phyloP scores from a whole-genome alignment of 75 land plant species.

The Pinus albicaulis region DNA sequence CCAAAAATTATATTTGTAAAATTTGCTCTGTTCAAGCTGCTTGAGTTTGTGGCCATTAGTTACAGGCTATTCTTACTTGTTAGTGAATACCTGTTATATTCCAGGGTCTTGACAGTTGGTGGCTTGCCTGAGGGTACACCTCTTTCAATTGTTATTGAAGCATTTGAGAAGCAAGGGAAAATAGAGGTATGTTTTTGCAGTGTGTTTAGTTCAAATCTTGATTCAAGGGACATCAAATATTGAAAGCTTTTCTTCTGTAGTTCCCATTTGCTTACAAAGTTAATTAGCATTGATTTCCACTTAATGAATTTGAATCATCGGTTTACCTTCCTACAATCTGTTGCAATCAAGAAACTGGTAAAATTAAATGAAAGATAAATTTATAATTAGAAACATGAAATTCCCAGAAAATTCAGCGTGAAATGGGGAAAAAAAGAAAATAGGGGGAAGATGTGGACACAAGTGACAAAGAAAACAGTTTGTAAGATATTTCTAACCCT shows the following conservation, averaged over 20 bases:
- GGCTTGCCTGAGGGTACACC: slow-evolving; percentile 43
- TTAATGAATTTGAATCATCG: neutral
- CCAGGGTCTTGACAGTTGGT: slow-evolving; percentile 39
- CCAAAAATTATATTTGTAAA: neutral
- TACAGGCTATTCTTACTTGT: neutral
- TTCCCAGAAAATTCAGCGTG: too few species aligned
- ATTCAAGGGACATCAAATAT: neutral
- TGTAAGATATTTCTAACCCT: too few species aligned
- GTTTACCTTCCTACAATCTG: neutral
- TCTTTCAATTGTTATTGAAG: slow-evolving; percentile 38
- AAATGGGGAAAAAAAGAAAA: too few species aligned
- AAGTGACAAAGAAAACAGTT: too few species aligned
- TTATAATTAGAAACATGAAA: too few species aligned
- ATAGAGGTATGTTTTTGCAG: slow-evolving; percentile 20
- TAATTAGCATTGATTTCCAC: too few species aligned
- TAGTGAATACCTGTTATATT: neutral
- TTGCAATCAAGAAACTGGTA: neutral
- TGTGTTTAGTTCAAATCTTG: neutral
- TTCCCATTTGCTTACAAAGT: neutral
- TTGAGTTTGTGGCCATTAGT: neutral
- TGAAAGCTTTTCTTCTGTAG: neutral
- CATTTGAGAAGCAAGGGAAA: slow-evolving; percentile 50
- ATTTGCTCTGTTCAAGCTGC: neutral
- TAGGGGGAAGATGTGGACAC: too few species aligned
- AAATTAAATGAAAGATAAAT: too few species aligned